Percentiles rank a stretch among this genome's conserved stretches.
These are phyloP conservation scores for Petrea volubilis DNA, from an alignment of 257 asterid species.

Conservation along the genomic window DNA sequence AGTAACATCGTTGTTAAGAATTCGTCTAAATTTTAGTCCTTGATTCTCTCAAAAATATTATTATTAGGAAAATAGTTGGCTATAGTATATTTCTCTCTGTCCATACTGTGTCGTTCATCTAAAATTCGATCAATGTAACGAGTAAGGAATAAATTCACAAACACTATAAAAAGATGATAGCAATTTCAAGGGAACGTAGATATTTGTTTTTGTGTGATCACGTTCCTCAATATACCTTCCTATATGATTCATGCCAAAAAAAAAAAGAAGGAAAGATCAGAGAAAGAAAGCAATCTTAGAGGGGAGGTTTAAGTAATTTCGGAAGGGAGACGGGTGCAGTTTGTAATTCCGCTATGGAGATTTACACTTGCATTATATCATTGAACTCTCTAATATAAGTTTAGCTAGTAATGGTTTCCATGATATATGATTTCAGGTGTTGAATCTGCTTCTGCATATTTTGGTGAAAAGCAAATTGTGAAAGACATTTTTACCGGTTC, in stretches of 20 bases:
- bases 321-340: no score
- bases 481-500: constrained; percentile 27
- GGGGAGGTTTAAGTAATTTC: no score
- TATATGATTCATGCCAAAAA: no score
- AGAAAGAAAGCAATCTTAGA: no score
- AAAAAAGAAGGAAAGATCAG: no score
- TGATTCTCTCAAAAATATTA: neutral
- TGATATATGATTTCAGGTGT: constrained; percentile 38
- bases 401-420: neutral
- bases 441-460: constrained; percentile 24
- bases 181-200: neutral
- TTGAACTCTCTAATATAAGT: neutral
- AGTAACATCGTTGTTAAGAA: constrained; percentile 13
- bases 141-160: neutral
- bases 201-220: neutral
- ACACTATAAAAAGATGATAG: neutral
- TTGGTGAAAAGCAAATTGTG: constrained; percentile 30
- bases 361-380: neutral
- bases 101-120: neutral
- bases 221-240: no score
- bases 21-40: constrained; percentile 12
- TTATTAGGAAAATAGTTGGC: neutral
- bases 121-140: neutral
- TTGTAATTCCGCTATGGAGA: no score
- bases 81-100: neutral